These are phyloP conservation scores for Schrenkiella parvula DNA, from an alignment of 345 rosid species.

Conservation along the genomic window DNA sequence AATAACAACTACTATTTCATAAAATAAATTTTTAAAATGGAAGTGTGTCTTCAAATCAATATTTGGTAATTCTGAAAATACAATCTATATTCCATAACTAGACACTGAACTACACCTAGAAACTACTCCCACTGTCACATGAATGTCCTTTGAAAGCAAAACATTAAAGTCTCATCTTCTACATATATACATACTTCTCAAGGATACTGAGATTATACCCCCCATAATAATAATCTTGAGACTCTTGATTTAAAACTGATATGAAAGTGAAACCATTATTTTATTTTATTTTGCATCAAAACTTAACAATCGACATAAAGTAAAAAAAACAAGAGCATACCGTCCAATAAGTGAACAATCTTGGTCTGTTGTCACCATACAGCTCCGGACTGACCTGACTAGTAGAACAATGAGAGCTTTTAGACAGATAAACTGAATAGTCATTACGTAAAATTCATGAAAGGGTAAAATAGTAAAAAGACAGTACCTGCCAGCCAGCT, in stretches of 20 bases:
- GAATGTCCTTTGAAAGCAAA: slow-evolving; percentile 5
- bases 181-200: background rate
- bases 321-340: slow-evolving; percentile 39
- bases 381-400: slow-evolving; percentile 99
- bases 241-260: background rate
- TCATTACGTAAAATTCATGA: background rate
- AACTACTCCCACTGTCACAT: slow-evolving; percentile 28
- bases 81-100: slow-evolving; percentile 21
- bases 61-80: slow-evolving; percentile 18
- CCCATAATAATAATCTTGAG: background rate
- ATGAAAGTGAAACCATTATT: background rate
- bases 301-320: background rate
- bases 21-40: too few relatives aligned
- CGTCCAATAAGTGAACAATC: slow-evolving; percentile 98
- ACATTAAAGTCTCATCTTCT: slow-evolving; percentile 4
- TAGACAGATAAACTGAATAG: slow-evolving; percentile 18
- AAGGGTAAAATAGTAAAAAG: background rate
- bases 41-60: slow-evolving; percentile 22
- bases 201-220: background rate
- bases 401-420: slow-evolving; percentile 68
- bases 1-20: background rate
- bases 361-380: slow-evolving; percentile 92
- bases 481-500: slow-evolving; percentile 99
- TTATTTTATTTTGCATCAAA: background rate
- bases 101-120: slow-evolving; percentile 21